Evolutionary conservation across 495 filamentous ascomycete species (phyloP), one percentile per base, ranked within the genome.

Genomic region (Lepraria neglecta): DNA sequence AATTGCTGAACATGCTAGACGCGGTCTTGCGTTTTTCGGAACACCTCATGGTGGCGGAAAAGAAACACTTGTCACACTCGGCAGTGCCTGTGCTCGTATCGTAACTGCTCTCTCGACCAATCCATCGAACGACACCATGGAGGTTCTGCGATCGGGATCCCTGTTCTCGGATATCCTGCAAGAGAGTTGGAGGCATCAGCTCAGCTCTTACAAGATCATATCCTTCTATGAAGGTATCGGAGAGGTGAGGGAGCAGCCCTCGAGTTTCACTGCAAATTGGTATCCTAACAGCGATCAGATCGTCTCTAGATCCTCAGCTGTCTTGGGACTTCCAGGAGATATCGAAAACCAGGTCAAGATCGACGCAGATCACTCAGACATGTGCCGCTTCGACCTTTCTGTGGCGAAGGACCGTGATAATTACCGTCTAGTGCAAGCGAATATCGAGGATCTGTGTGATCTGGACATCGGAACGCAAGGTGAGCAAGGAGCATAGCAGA

Each of bases 31-130:
- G 15, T 64, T 64, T 54, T 64, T 64, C 38, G 55, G 61, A 27
- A 52, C 56, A 33, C 61, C 61, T 28, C 61, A 64, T 35, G 61
- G 33, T 33, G 61, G 61, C 28, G 61, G 61, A n/a, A 54, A 64
- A 33, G 30, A 53, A 15, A 35, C 60, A 27, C 35, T 56, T 40
- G 52, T 62, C 12, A 15, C 38, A 12, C 24, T 64, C 21, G 61
- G 61, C 4, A 51, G 15, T 33, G 44, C 48, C 15, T 21, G 52
- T 24, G 50, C 60, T 28, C 31, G 38, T 17, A 33, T 62, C n/a
- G 52, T 46, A 6, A 42, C 10, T 38, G 19, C 19, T 21, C 11
- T 62, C 24, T 33, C 38, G 31, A 21, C n/a, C 14, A 58, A 62
- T 43, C 28, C 52, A 30, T 21, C 35, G n/a, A 51, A 50, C 17